phyloP scores from a whole-genome alignment of 169 alveolate genomes.

The Fabrea salina region DNA sequence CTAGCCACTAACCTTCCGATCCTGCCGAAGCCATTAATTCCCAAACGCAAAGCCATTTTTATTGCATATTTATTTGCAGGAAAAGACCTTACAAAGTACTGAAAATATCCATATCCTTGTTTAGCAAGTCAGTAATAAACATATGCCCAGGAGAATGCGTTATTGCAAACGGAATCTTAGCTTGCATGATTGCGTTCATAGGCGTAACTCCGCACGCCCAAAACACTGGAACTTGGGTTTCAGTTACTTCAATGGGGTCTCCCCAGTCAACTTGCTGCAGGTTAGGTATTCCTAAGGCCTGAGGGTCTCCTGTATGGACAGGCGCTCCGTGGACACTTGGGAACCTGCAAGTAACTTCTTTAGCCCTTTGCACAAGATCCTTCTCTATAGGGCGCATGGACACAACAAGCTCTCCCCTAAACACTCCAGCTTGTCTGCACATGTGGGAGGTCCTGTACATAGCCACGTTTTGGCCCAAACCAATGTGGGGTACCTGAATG shows the following conservation, averaged over 20 bases:
- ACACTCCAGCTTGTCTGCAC: conserved; percentile 39
- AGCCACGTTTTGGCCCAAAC: conserved; percentile 36
- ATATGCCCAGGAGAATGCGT: conserved; percentile 60
- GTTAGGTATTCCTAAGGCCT: conserved; percentile 41
- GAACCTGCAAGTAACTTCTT: conserved; percentile 29
- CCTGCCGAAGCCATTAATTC: conserved; percentile 99
- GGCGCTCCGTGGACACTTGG: conserved; percentile 65
- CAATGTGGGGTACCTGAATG: conserved; percentile 38
- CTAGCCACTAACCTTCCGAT: conserved; percentile 98
- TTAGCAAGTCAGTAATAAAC: conserved; percentile 47
- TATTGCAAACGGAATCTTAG: conserved; percentile 36
- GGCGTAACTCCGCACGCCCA: conserved; percentile 70
- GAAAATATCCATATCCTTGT: conserved; percentile 24
- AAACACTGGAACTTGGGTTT: conserved; percentile 46
- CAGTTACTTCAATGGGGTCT: conserved; percentile 32
- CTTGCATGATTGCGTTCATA: conserved; percentile 24
- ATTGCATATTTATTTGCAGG: no score
- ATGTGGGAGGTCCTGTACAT: conserved; percentile 42
- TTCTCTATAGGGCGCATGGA: conserved; percentile 52
- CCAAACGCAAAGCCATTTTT: no score
- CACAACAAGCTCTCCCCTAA: conserved; percentile 38
- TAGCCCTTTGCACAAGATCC: conserved; percentile 13
- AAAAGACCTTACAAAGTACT: no score
- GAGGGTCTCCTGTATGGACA: conserved; percentile 37
- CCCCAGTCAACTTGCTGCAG: conserved; percentile 46